Evolutionary conservation across 768 basidiomycete genomes (phyloP).

Genomic region (Lentinula edodes): DNA sequence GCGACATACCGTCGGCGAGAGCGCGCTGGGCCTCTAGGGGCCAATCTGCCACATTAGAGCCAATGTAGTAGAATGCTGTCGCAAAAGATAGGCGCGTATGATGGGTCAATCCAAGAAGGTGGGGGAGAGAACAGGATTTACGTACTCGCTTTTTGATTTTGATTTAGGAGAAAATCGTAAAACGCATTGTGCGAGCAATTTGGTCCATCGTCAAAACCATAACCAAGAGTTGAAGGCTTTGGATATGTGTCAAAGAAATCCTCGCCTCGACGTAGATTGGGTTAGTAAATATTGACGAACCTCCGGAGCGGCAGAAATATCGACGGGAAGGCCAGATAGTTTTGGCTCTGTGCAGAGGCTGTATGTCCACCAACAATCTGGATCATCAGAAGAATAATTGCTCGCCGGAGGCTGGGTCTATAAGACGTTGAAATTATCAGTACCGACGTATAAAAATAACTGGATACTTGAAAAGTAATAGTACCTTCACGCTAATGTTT

Average conservation of each 20-base stretch:
- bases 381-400: conserved; percentile 28
- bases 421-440: background rate
- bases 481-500: conserved; percentile 39
- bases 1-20: conserved; percentile 37
- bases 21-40: conserved; percentile 52
- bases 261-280: background rate
- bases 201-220: conserved; percentile 61
- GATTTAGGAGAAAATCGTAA: conserved; percentile 44
- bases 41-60: conserved; percentile 52
- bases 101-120: background rate
- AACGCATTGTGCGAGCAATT: conserved; percentile 62
- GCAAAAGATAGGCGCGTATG: background rate
- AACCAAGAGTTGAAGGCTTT: conserved; percentile 52
- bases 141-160: conserved; percentile 60
- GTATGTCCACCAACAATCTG: conserved; percentile 41
- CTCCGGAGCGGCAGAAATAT: conserved; percentile 45
- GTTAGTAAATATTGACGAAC: conserved; percentile 15
- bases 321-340: conserved; percentile 31
- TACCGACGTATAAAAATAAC: conserved; percentile 13
- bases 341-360: conserved; percentile 44
- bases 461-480: background rate
- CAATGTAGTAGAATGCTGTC: conserved; percentile 57
- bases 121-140: conserved; percentile 9
- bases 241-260: background rate
- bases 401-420: conserved; percentile 15